Conservation (phyloP, 2,329 filamentous ascomycete species). For the Talaromyces sp. region DNA sequence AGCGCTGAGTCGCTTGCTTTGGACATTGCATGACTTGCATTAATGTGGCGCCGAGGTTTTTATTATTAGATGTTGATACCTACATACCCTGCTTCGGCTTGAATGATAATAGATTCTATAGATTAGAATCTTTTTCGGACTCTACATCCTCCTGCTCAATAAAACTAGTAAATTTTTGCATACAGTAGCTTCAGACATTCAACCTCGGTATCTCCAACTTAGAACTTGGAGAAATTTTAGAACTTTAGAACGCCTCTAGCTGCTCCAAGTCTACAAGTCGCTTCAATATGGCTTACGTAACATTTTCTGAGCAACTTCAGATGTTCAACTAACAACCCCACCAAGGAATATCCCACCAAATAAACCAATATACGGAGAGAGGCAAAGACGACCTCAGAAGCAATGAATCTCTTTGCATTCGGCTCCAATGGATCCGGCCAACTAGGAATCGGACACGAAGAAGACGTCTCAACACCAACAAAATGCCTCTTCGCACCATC, state of each 20-base stretch:
- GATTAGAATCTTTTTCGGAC: slow-evolving; percentile 2
- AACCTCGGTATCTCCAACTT: no score
- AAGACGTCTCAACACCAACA: slow-evolving; percentile 70
- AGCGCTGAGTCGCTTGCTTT: slow-evolving; percentile 9
- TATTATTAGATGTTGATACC: slow-evolving; percentile 26
- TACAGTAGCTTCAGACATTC: no score
- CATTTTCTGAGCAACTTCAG: no score
- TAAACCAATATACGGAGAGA: no score
- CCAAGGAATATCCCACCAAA: no score
- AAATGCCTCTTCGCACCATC: slow-evolving; percentile 57
- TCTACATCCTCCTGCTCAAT: background rate
- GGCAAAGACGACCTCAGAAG: no score
- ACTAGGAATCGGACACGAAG: slow-evolving; percentile 69
- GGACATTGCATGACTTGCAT: slow-evolving; percentile 21
- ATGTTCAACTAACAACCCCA: no score
- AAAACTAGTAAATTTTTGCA: background rate
- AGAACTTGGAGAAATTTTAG: no score
- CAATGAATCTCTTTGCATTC: slow-evolving; percentile 63
- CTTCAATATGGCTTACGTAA: no score
- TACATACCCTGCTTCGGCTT: slow-evolving; percentile 14
- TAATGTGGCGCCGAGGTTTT: slow-evolving; percentile 3
- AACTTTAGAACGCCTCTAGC: no score
- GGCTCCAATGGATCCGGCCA: slow-evolving; percentile 79
- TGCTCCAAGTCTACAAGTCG: no score
- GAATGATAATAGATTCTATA: slow-evolving; percentile 12